Evolutionary conservation across 345 rosid species (phyloP).

Genomic region (Rhodamnia rubescens): DNA sequence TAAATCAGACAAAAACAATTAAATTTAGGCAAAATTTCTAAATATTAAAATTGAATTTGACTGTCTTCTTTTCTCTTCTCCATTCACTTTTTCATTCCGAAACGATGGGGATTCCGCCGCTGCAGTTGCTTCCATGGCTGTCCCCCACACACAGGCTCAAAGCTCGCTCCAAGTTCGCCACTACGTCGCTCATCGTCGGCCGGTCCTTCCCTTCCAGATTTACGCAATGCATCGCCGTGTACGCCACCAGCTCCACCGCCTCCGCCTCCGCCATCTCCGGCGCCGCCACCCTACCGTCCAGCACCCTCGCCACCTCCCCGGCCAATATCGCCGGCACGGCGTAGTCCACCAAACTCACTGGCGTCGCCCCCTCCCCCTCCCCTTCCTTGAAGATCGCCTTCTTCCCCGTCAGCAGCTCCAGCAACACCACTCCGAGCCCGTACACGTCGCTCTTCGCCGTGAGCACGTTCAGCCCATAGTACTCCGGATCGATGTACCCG

Average conservation of each 20-base stretch:
- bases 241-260: constrained; percentile 76
- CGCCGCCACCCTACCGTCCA: constrained; percentile 54
- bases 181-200: constrained; percentile 57
- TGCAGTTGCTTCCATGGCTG: constrained; percentile 70
- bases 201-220: constrained; percentile 59
- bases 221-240: constrained; percentile 74
- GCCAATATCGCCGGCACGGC: constrained; percentile 43
- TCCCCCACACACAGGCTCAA: constrained; percentile 48
- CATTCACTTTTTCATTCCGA: not conserved
- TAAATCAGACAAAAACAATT: not conserved
- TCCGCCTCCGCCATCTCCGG: constrained; percentile 53
- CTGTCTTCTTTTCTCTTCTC: not conserved
- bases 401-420: constrained; percentile 72
- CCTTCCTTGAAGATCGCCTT: constrained; percentile 45
- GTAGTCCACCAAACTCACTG: constrained; percentile 56
- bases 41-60: not conserved
- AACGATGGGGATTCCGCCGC: constrained; percentile 12
- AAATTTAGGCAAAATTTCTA: not conserved
- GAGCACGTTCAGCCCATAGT: constrained; percentile 68
- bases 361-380: constrained; percentile 17
- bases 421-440: constrained; percentile 73
- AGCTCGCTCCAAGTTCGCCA: constrained; percentile 63
- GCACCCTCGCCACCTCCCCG: constrained; percentile 29
- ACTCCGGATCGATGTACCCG: constrained; percentile 89
- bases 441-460: constrained; percentile 88